Conservation (phyloP, 805 yeast genomes). For the Yarrowia divulgata region DNA sequence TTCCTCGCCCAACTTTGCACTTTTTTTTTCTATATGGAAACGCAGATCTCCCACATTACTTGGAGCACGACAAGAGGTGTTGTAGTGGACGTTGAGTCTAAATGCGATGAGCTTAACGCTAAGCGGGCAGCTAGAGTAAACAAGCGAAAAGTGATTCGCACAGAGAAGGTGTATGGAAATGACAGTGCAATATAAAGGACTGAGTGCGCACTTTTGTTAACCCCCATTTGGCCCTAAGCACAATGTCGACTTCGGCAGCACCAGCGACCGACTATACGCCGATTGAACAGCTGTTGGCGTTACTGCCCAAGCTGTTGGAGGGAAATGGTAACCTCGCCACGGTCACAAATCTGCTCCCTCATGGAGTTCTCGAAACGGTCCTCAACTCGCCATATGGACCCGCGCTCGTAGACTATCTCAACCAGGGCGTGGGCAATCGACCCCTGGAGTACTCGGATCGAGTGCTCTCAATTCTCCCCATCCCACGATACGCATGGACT, state of each 20-base stretch:
- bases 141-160: conserved; percentile 26
- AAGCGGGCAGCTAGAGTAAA: conserved; percentile 24
- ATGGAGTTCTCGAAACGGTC: conserved; percentile 18
- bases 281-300: conserved; percentile 31
- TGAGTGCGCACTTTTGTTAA: conserved; percentile 9
- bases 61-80: conserved; percentile 21
- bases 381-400: conserved; percentile 37
- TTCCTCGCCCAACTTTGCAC: neutral
- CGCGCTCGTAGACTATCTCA: conserved; percentile 21
- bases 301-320: conserved; percentile 15
- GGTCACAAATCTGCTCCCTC: conserved; percentile 5
- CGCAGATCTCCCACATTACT: conserved; percentile 31
- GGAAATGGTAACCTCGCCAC: conserved; percentile 32
- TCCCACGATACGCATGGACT: conserved; percentile 22
- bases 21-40: neutral
- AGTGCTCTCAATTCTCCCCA: conserved; percentile 34
- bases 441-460: conserved; percentile 33
- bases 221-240: conserved; percentile 34
- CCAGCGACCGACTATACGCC: conserved; percentile 6
- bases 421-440: conserved; percentile 28
- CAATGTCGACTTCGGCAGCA: conserved; percentile 30
- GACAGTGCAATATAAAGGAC: conserved; percentile 27
- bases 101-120: conserved; percentile 30
- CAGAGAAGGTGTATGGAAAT: conserved; percentile 22
- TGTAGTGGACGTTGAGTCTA: conserved; percentile 20